phyloP scores from a whole-genome alignment of 768 basidiomycete species.

The Roridomyces roridus region DNA sequence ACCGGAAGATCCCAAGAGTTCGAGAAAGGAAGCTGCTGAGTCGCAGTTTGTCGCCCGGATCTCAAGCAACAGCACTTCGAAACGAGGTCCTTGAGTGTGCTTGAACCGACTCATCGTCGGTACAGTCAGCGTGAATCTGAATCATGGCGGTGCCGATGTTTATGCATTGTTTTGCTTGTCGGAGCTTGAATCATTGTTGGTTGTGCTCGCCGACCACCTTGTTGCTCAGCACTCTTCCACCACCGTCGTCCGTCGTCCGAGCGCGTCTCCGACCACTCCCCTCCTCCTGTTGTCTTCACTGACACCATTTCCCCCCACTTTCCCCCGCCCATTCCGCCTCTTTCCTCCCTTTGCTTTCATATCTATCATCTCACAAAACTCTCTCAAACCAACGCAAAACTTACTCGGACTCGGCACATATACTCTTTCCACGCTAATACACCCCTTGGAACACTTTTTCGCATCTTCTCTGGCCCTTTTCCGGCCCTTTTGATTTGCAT shows the following conservation, averaged over 20 bases:
- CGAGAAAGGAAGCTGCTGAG: no score
- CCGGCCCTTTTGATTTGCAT: constrained; percentile 12
- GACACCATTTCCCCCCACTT: constrained; percentile 16
- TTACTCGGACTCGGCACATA: constrained; percentile 14
- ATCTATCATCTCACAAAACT: constrained; percentile 13
- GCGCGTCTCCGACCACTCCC: constrained; percentile 14
- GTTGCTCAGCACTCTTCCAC: constrained; percentile 4
- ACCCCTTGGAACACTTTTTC: constrained; percentile 16
- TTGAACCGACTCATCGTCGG: no score
- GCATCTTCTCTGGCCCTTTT: constrained; percentile 18
- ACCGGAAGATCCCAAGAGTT: no score
- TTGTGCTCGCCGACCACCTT: constrained; percentile 13
- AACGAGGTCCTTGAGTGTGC: no score
- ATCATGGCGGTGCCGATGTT: not conserved
- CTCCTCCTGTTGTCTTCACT: constrained; percentile 27
- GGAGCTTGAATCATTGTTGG: constrained; percentile 13
- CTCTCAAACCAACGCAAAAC: constrained; percentile 23
- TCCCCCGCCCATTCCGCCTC: constrained; percentile 1
- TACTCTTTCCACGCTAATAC: constrained; percentile 23
- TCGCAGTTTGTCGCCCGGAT: no score
- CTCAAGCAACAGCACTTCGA: no score
- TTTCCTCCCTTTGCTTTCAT: constrained; percentile 10
- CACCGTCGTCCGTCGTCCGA: constrained; percentile 11
- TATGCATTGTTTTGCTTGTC: not conserved
- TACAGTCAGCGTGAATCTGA: not conserved